phyloP scores from a whole-genome alignment of 495 filamentous ascomycete genomes.

The Penicillium goetzii region DNA sequence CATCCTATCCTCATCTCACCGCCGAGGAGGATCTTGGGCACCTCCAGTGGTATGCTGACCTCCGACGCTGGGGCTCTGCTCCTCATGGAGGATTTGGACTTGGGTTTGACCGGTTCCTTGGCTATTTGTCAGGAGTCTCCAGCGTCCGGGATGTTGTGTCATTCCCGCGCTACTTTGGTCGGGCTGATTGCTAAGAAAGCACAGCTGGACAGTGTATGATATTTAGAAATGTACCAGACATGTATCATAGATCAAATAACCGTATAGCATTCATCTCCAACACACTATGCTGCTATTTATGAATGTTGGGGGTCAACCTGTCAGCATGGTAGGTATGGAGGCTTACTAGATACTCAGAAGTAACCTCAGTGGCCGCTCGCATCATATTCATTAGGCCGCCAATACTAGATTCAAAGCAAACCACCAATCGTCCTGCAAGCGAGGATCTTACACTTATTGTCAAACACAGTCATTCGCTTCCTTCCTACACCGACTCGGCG shows the following conservation, averaged over 20 bases:
- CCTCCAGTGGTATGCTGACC: constrained; percentile 92
- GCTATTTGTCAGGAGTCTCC: constrained; percentile 80
- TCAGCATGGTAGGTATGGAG: not conserved
- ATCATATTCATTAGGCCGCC: not conserved
- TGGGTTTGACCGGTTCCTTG: constrained; percentile 87
- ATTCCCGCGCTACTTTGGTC: constrained; percentile 89
- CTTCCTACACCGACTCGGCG: constrained; percentile 3
- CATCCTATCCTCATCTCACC: constrained; percentile 43
- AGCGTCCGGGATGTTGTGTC: constrained; percentile 86
- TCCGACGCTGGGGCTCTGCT: constrained; percentile 88
- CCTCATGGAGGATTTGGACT: constrained; percentile 97
- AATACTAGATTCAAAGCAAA: not conserved
- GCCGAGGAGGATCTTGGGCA: constrained; percentile 53
- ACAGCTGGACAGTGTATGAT: constrained; percentile 21
- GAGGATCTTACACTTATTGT: not conserved
- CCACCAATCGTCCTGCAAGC: not conserved
- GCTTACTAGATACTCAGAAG: not conserved
- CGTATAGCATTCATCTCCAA: not conserved
- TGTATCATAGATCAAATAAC: not conserved
- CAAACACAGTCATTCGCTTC: not conserved
- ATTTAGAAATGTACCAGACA: constrained; percentile 25
- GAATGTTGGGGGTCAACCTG: not conserved
- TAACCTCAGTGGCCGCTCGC: not conserved
- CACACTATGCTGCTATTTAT: not conserved
- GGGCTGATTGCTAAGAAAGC: constrained; percentile 77